Percentiles rank a stretch among this genome's conserved stretches.
Conservation (phyloP, 192 early-diverging fungal species). For the Coemansia sp. region DNA sequence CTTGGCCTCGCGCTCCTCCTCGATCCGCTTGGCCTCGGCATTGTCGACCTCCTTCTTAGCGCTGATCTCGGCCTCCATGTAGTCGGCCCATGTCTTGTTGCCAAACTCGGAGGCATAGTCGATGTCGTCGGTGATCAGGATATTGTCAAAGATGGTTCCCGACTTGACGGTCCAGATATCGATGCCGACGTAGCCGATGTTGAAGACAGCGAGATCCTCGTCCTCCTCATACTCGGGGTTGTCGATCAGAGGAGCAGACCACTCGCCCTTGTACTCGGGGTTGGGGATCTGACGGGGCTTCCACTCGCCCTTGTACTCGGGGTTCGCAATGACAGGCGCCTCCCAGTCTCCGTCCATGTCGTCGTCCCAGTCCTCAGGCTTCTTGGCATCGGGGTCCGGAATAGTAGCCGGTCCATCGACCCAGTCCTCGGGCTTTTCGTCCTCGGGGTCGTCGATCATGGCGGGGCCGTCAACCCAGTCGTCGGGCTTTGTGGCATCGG, state of each 20-base stretch:
- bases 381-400: slow-evolving; percentile 74
- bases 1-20: slow-evolving; percentile 48
- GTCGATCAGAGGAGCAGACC: slow-evolving; percentile 80
- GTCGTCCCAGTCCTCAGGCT: slow-evolving; percentile 92
- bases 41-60: slow-evolving; percentile 63
- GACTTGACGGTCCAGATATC: slow-evolving; percentile 97
- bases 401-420: slow-evolving; percentile 77
- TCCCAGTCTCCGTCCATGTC: slow-evolving; percentile 98
- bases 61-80: slow-evolving; percentile 63
- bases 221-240: slow-evolving; percentile 95
- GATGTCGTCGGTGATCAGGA: slow-evolving; percentile 82
- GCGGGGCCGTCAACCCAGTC: slow-evolving; percentile 81
- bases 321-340: slow-evolving; percentile 82
- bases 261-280: slow-evolving; percentile 92
- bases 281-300: slow-evolving; percentile 76
- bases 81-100: slow-evolving; percentile 64
- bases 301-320: slow-evolving; percentile 86
- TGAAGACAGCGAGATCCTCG: slow-evolving; percentile 75
- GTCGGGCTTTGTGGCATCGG: slow-evolving; percentile 79
- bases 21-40: slow-evolving; percentile 45
- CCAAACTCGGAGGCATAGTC: slow-evolving; percentile 73
- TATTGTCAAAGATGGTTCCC: slow-evolving; percentile 89
- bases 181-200: slow-evolving; percentile 83
- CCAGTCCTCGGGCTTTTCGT: slow-evolving; percentile 70
- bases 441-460: slow-evolving; percentile 68